Conservation (phyloP, 2,329 filamentous ascomycete genomes). For the Parascedosporium putredinis region DNA sequence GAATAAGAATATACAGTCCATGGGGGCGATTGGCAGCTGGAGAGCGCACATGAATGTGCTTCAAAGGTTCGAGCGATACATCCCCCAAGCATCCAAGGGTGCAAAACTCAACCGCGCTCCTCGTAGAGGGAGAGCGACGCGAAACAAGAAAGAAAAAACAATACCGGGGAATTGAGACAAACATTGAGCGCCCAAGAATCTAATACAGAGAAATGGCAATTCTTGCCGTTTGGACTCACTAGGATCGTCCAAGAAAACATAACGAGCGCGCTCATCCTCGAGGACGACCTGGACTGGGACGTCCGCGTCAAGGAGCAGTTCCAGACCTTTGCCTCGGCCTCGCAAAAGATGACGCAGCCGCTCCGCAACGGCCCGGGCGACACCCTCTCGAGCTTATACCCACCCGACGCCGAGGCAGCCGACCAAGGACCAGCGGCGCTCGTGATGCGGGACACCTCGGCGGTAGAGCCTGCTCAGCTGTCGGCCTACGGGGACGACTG, state of each 20-base stretch:
- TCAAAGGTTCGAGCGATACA: slow-evolving; percentile 22
- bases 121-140: too few species aligned
- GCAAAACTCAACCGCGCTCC: too few species aligned
- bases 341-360: background rate
- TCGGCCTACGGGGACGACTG: slow-evolving; percentile 34
- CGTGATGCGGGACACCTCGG: background rate
- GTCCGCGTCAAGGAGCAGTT: slow-evolving; percentile 20
- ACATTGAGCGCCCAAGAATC: too few species aligned
- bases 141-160: too few species aligned
- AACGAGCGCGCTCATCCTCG: slow-evolving; percentile 38
- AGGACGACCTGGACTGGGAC: slow-evolving; percentile 51
- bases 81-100: too few species aligned
- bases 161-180: too few species aligned
- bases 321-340: background rate
- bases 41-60: slow-evolving; percentile 28
- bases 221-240: background rate
- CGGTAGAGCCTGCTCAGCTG: background rate
- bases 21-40: slow-evolving; percentile 19
- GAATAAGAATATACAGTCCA: background rate
- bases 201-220: background rate
- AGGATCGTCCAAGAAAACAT: slow-evolving; percentile 34
- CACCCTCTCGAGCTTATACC: background rate
- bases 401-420: background rate
- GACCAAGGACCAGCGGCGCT: background rate
- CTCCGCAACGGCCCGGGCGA: background rate